Conservation (phyloP, 106 monocot genomes). For the Allium fistulosum region DNA sequence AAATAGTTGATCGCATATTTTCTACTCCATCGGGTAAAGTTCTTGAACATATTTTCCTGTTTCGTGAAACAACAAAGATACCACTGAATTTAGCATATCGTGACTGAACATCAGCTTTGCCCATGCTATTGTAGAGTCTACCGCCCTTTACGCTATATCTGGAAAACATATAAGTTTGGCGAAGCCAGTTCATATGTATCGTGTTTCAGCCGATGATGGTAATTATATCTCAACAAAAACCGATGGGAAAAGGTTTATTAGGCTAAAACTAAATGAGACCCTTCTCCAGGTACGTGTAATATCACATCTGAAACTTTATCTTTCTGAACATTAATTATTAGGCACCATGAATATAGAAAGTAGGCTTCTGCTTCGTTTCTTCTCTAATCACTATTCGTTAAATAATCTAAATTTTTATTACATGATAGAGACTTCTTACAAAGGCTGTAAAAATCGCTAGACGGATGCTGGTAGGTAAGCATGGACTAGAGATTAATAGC, state of each 20-base stretch:
- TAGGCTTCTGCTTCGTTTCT: too few species aligned
- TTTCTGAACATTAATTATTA: too few species aligned
- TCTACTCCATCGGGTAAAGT: conserved; percentile 75
- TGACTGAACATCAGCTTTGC: not conserved
- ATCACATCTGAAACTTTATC: too few species aligned
- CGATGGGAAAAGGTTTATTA: conserved; percentile 81
- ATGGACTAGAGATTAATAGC: too few species aligned
- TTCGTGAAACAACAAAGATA: not conserved
- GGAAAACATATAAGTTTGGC: conserved; percentile 76
- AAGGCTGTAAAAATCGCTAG: too few species aligned
- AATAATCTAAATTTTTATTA: too few species aligned
- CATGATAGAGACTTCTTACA: too few species aligned
- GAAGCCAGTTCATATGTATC: conserved; percentile 70
- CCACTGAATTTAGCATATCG: not conserved
- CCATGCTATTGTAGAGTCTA: conserved; percentile 57
- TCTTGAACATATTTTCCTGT: too few species aligned
- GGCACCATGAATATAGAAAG: too few species aligned
- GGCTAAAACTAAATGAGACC: conserved; percentile 74
- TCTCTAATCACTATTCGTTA: too few species aligned
- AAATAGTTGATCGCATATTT: conserved; percentile 81
- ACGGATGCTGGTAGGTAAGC: too few species aligned
- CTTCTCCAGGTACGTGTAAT: conserved; percentile 57
- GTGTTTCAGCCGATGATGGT: conserved; percentile 57
- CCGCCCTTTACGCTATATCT: conserved; percentile 74
- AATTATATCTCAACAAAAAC: conserved; percentile 73